Evolutionary conservation across 2,329 filamentous ascomycete genomes (phyloP).

Genomic region (Aureobasidium mangrovei): DNA sequence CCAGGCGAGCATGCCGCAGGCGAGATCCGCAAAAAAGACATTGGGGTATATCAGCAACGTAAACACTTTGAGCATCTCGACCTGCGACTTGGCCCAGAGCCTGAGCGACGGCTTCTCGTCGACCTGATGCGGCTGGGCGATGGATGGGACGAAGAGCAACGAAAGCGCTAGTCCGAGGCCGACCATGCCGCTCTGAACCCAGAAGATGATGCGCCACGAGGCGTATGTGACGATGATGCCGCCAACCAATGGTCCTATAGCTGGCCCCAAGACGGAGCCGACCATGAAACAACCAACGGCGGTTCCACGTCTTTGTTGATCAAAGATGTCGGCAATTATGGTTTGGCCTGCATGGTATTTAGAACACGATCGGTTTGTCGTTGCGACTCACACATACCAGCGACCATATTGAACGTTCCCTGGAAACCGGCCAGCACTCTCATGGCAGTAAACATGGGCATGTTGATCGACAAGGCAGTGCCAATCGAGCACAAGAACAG

Average conservation of each 20-base stretch:
- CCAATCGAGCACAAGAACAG: conserved; percentile 60
- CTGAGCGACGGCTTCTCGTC: neutral
- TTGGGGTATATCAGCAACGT: conserved; percentile 58
- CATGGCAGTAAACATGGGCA: conserved; percentile 61
- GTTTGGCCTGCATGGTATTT: conserved; percentile 26
- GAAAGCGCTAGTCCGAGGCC: conserved; percentile 49
- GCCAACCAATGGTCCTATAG: conserved; percentile 50
- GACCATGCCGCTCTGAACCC: conserved; percentile 59
- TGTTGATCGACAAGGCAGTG: conserved; percentile 59
- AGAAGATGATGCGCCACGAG: conserved; percentile 68
- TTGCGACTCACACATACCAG: conserved; percentile 42
- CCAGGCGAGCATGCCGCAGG: conserved; percentile 56
- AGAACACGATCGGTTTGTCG: neutral
- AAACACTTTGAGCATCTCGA: conserved; percentile 55
- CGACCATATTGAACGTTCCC: conserved; percentile 64
- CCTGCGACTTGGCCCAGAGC: conserved; percentile 36
- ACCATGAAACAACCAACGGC: conserved; percentile 64
- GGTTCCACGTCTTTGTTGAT: conserved; percentile 47
- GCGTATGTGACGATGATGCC: conserved; percentile 65
- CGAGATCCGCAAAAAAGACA: conserved; percentile 46
- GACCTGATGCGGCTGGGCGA: conserved; percentile 5
- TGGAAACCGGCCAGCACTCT: conserved; percentile 62
- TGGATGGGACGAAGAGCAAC: conserved; percentile 50
- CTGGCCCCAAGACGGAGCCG: conserved; percentile 56
- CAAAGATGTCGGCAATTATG: conserved; percentile 49